Evolutionary conservation across 2,329 filamentous ascomycete species (phyloP).

Genomic region (Penicillium concentricum): DNA sequence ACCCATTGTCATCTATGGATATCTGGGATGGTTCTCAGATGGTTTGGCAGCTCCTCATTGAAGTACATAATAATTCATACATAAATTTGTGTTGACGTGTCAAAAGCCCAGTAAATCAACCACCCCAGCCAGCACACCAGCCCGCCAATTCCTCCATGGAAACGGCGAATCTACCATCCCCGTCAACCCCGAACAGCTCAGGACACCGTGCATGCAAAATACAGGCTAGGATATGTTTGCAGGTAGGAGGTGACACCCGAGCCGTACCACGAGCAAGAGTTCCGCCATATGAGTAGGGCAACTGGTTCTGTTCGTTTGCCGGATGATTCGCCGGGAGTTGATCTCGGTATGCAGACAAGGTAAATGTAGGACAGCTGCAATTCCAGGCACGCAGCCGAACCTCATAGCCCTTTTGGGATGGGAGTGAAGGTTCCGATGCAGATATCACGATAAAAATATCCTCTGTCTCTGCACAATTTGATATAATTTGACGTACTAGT

Average conservation of each 20-base stretch:
- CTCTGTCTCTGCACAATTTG: slow-evolving; percentile 5
- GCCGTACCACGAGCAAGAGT: slow-evolving; percentile 26
- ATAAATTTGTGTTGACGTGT: neutral
- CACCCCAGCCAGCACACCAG: slow-evolving; percentile 55
- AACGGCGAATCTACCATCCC: slow-evolving; percentile 54
- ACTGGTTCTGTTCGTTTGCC: slow-evolving; percentile 3
- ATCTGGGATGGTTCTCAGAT: neutral
- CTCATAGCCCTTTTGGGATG: slow-evolving; percentile 55
- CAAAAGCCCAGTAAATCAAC: slow-evolving; percentile 19
- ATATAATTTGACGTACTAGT: slow-evolving; percentile 60
- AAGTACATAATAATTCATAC: neutral
- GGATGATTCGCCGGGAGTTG: slow-evolving; percentile 18
- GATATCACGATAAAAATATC: slow-evolving; percentile 66
- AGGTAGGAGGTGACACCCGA: slow-evolving; percentile 49
- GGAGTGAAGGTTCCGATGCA: slow-evolving; percentile 36
- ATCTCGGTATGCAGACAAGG: slow-evolving; percentile 65
- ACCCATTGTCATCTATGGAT: neutral
- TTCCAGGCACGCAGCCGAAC: slow-evolving; percentile 78
- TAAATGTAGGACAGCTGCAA: slow-evolving; percentile 84
- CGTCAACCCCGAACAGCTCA: slow-evolving; percentile 55
- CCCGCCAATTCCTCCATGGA: slow-evolving; percentile 70
- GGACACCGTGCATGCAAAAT: slow-evolving; percentile 68
- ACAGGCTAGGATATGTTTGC: slow-evolving; percentile 88
- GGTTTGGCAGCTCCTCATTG: neutral
- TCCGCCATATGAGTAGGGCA: slow-evolving; percentile 40